Percentiles rank a stretch among this genome's conserved stretches.
Conservation (phyloP, 768 basidiomycete species). For the Boletus speciosus region DNA sequence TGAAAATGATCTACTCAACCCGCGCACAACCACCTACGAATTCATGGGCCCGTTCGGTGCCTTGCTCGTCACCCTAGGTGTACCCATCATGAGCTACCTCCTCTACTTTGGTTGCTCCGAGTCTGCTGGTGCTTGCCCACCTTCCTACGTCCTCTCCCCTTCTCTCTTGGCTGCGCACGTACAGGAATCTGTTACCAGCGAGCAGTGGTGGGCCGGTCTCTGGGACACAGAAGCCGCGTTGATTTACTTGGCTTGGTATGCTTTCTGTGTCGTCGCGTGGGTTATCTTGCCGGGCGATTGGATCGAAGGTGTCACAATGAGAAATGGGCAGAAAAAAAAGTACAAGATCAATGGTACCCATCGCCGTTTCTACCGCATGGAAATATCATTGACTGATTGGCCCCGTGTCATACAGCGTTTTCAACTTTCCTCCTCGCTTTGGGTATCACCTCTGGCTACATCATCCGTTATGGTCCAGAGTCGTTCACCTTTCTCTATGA, state of each 20-base stretch:
- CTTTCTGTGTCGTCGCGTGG: slow-evolving; percentile 84
- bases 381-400: neutral
- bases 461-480: slow-evolving; percentile 70
- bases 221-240: slow-evolving; percentile 80
- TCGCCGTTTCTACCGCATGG: neutral
- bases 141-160: slow-evolving; percentile 40
- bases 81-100: slow-evolving; percentile 68
- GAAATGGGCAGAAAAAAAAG: slow-evolving; percentile 70
- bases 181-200: slow-evolving; percentile 43
- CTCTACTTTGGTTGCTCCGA: slow-evolving; percentile 81
- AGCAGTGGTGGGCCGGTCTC: slow-evolving; percentile 65
- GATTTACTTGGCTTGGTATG: slow-evolving; percentile 87
- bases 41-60: slow-evolving; percentile 84
- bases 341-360: slow-evolving; percentile 94
- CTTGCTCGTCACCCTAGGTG: slow-evolving; percentile 60
- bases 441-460: slow-evolving; percentile 64
- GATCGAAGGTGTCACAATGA: slow-evolving; percentile 65
- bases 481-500: slow-evolving; percentile 89
- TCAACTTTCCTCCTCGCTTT: slow-evolving; percentile 81
- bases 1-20: slow-evolving; percentile 50
- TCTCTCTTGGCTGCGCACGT: slow-evolving; percentile 35
- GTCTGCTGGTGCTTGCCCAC: slow-evolving; percentile 64
- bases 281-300: slow-evolving; percentile 68
- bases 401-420: slow-evolving; percentile 53
- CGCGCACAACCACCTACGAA: slow-evolving; percentile 70